phyloP scores from a whole-genome alignment of 441 rosid genomes.

The Populus trichocarpa region DNA sequence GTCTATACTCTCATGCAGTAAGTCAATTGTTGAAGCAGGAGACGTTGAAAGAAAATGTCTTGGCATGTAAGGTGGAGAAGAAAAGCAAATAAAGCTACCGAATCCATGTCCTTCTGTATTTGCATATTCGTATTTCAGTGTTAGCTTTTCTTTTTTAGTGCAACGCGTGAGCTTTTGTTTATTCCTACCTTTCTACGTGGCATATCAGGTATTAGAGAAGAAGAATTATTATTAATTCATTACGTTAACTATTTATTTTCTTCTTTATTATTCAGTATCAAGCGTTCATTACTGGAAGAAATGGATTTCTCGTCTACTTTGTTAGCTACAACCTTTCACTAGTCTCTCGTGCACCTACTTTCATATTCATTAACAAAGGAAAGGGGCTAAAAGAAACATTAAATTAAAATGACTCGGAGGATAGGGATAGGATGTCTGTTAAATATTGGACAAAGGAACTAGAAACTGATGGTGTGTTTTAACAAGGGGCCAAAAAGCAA shows the following conservation, averaged over 20 bases:
- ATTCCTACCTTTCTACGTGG: background rate
- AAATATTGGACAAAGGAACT: background rate
- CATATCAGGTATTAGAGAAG: background rate
- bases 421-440: conserved; percentile 5
- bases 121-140: conserved; percentile 18
- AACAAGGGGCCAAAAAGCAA: background rate
- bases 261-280: background rate
- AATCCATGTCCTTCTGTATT: conserved; percentile 4
- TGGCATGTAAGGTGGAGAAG: conserved; percentile 1
- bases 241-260: background rate
- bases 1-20: conserved; percentile 4
- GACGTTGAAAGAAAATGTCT: conserved; percentile 8
- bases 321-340: background rate
- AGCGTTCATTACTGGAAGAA: background rate
- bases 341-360: conserved; percentile 6
- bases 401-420: background rate
- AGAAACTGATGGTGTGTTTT: background rate
- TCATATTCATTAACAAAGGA: conserved; percentile 1
- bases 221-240: background rate
- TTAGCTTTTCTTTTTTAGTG: conserved; percentile 7
- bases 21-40: background rate
- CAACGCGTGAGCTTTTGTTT: background rate
- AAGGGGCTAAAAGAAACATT: conserved; percentile 5
- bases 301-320: conserved; percentile 1
- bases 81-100: conserved; percentile 16